Conservation (phyloP, 352 stramenopile genomes). For the Globisporangium orthogonon region DNA sequence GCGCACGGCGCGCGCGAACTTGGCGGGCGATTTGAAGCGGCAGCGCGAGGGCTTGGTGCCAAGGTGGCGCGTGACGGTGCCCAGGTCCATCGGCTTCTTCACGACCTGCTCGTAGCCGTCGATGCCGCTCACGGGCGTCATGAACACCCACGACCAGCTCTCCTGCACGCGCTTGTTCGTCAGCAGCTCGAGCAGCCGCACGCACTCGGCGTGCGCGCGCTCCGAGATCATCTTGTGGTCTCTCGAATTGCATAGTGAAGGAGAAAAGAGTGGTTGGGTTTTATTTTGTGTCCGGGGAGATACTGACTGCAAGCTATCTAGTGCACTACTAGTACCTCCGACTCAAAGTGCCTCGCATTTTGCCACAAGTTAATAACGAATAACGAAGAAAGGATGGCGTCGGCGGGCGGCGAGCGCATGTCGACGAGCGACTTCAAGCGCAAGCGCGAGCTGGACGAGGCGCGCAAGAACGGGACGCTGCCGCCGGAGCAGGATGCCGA, state of each 20-base stretch:
- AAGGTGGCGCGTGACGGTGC: conserved; percentile 68
- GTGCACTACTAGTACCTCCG: neutral
- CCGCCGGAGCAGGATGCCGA: conserved; percentile 86
- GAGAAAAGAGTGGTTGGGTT: neutral
- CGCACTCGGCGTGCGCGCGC: conserved; percentile 64
- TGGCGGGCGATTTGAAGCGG: conserved; percentile 80
- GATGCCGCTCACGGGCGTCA: conserved; percentile 60
- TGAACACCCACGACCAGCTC: conserved; percentile 86
- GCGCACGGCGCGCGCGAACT: conserved; percentile 76
- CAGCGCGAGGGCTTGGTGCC: conserved; percentile 75
- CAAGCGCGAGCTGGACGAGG: conserved; percentile 88
- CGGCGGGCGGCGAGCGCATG: conserved; percentile 57
- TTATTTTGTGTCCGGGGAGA: neutral
- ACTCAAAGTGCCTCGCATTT: too few relatives aligned
- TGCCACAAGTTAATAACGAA: too few relatives aligned
- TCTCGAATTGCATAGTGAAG: neutral
- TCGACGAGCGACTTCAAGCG: conserved; percentile 81
- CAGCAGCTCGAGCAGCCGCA: conserved; percentile 73
- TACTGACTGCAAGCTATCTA: neutral
- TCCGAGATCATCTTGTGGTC: conserved; percentile 54
- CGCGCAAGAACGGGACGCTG: conserved; percentile 83
- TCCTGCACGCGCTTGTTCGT: conserved; percentile 79
- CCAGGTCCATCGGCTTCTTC: conserved; percentile 82
- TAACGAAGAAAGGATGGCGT: conserved; percentile 33
- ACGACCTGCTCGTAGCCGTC: conserved; percentile 66